phyloP scores from a whole-genome alignment of 441 rosid species.

The Sinapis alba region DNA sequence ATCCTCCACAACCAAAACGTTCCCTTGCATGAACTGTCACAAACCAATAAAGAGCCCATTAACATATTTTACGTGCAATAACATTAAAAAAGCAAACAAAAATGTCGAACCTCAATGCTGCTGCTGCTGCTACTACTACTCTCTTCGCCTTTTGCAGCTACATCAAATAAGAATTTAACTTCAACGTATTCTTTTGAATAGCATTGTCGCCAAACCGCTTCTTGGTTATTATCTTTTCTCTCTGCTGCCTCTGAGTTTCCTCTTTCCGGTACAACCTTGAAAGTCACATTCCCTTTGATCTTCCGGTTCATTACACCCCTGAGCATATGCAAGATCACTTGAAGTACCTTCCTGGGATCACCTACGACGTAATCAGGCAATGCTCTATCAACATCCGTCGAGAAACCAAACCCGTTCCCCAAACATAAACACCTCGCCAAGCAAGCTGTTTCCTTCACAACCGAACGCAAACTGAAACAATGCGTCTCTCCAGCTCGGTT shows the following conservation, averaged over 20 bases:
- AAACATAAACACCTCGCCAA: conserved; percentile 74
- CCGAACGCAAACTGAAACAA: conserved; percentile 57
- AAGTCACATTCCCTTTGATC: conserved; percentile 51
- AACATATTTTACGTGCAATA: background rate
- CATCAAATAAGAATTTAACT: conserved; percentile 64
- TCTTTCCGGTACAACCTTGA: conserved; percentile 49
- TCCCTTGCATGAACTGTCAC: conserved; percentile 79
- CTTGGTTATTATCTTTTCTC: conserved; percentile 58
- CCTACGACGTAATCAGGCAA: conserved; percentile 77
- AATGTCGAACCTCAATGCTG: conserved; percentile 57
- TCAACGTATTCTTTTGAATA: conserved; percentile 54
- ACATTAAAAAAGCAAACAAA: background rate
- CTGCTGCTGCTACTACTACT: conserved; percentile 45
- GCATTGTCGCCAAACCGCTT: conserved; percentile 67
- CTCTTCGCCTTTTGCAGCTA: conserved; percentile 44
- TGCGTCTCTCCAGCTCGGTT: conserved; percentile 51
- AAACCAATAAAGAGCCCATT: background rate
- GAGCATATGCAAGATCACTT: conserved; percentile 80
- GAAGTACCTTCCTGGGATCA: conserved; percentile 72
- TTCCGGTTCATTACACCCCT: conserved; percentile 56
- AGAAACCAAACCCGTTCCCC: conserved; percentile 62
- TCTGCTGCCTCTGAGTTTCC: conserved; percentile 49
- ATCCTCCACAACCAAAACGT: conserved; percentile 64
- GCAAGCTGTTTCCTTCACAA: conserved; percentile 73
- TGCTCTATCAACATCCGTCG: conserved; percentile 63